Base-by-base conservation (phyloP, 1,139 yeast genomes). In the Ogataea hybrid region DNA sequence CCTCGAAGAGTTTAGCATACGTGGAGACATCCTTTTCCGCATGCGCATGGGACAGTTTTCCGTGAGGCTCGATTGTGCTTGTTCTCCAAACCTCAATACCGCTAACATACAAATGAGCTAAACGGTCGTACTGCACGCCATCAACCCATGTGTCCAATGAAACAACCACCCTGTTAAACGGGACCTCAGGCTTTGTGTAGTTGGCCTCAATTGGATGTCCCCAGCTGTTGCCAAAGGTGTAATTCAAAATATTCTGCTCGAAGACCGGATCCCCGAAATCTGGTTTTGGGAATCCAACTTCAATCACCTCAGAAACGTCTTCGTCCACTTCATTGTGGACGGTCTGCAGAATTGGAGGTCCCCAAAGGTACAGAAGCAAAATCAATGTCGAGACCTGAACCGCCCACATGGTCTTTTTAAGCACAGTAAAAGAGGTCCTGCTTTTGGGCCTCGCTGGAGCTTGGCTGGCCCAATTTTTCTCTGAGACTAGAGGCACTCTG, bases 31-130 rank as follows among this genome's bases (percentile, higher is more conserved):
- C 96, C 57, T 84, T 86, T 25, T 70, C 65, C 39, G 73, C 67
- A 11, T 65, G 58, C 12, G 83, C 75, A 53, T 68, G 71, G 3
- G 75, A 71, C 3, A 63, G 52, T 18, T 54, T 56, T 15, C 65
- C 62, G 41, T 76, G 71, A 0, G 96, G 96, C 62, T 87, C 95
- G 15, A 86, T 80, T 2, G 96, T 87, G 3, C 92, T 81, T 0
- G 94, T 81, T 61, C 95, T 72, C 95, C 96, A 87, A 27, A 87
- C 63, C 52, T 85, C 86, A 12, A 74, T 71, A 18, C 81, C 86
- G 41, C 76, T 75, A 21, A 87, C 61, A 54, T 75, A 83, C 21
- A 87, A 62, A 56, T 85, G 87, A 11, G 83, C 85, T 53, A 87
- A 68, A 44, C 96, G 70, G 59, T 87, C 95, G 54, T 77, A 86